Conservation (phyloP, 371 early-diverging fungal genomes). For the Syncephalastrum sp. region DNA sequence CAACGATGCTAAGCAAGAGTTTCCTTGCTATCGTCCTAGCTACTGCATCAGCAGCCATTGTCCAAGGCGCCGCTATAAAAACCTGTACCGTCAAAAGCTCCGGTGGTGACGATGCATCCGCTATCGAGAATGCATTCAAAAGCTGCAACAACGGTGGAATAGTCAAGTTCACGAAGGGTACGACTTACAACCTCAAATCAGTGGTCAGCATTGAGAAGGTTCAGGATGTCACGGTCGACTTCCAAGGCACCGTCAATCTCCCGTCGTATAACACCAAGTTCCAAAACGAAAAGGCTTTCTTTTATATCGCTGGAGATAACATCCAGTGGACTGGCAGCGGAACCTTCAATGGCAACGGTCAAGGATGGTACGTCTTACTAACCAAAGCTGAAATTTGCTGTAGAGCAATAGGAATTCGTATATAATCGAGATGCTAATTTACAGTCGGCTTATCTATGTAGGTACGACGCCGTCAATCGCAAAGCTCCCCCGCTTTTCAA, state of each 20-base stretch:
- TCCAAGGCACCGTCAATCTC: conserved; percentile 28
- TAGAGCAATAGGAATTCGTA: too few species aligned
- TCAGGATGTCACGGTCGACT: conserved; percentile 25
- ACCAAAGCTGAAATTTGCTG: background rate
- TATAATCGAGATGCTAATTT: too few species aligned
- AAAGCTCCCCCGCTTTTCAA: conserved; percentile 34
- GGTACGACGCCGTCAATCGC: conserved; percentile 23
- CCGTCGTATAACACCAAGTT: conserved; percentile 25
- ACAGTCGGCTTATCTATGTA: background rate
- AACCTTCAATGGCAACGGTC: conserved; percentile 29
- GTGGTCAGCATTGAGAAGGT: conserved; percentile 21
- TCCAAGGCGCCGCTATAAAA: too few species aligned
- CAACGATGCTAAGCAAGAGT: too few species aligned
- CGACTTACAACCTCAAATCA: conserved; percentile 26
- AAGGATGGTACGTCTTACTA: conserved; percentile 25
- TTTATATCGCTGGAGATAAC: conserved; percentile 27
- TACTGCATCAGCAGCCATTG: too few species aligned
- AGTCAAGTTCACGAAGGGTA: conserved; percentile 25
- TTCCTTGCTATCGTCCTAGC: too few species aligned
- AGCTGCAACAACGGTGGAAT: conserved; percentile 32
- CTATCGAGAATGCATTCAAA: conserved; percentile 27
- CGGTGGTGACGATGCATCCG: conserved; percentile 22
- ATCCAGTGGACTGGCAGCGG: conserved; percentile 25
- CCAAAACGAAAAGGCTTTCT: conserved; percentile 23
- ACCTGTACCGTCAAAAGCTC: conserved; percentile 26